phyloP scores from a whole-genome alignment of 306 rosid genomes.

The Rosa chinensis region DNA sequence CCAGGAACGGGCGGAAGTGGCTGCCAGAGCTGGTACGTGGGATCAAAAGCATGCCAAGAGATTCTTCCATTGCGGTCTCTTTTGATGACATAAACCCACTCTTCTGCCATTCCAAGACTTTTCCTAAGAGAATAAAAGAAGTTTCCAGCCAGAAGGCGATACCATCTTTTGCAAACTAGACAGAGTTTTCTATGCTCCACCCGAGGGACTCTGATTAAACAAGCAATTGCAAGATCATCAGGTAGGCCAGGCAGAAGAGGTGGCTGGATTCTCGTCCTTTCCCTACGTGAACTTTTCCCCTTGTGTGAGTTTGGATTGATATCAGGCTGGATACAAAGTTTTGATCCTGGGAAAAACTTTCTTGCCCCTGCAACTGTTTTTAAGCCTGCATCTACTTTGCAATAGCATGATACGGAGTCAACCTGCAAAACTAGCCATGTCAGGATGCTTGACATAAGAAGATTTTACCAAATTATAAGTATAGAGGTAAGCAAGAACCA shows the following conservation, averaged over 20 bases:
- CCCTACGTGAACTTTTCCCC: constrained; percentile 72
- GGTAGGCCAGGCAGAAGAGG: constrained; percentile 98
- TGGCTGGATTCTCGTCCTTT: constrained; percentile 84
- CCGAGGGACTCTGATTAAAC: constrained; percentile 91
- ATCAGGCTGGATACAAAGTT: constrained; percentile 96
- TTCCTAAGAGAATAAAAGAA: constrained; percentile 89
- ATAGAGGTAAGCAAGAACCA: not conserved
- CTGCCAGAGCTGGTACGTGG: constrained; percentile 94
- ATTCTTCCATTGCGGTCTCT: constrained; percentile 93
- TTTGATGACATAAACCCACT: constrained; percentile 97
- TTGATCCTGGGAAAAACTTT: constrained; percentile 93
- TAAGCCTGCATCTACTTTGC: constrained; percentile 93
- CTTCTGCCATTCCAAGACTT: constrained; percentile 99
- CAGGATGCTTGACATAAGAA: constrained; percentile 27
- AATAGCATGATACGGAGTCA: constrained; percentile 96
- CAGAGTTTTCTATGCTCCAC: constrained; percentile 90
- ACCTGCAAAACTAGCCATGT: constrained; percentile 61
- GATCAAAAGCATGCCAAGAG: constrained; percentile 97
- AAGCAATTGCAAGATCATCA: constrained; percentile 98
- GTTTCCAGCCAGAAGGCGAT: constrained; percentile 86
- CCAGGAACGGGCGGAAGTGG: constrained; percentile 95
- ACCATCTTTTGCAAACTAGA: constrained; percentile 94
- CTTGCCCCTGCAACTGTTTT: constrained; percentile 97
- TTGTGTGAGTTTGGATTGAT: constrained; percentile 88
- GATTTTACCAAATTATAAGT: not conserved